phyloP scores from a whole-genome alignment of 305 asterid genomes.

The Solanum hybrid region DNA sequence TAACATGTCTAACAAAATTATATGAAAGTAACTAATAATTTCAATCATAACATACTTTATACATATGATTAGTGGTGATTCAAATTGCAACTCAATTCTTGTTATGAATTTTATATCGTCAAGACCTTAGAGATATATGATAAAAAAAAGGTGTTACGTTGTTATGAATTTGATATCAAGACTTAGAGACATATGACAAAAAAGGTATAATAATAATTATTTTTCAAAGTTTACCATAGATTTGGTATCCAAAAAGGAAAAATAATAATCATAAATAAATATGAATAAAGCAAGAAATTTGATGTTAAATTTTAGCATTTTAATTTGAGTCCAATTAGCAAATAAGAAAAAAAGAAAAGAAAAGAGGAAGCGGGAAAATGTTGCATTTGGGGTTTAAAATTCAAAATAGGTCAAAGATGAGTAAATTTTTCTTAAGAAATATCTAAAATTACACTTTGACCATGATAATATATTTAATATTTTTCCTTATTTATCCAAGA shows the following conservation, averaged over 20 bases:
- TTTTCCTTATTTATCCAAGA: not conserved
- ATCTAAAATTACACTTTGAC: not conserved
- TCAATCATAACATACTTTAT: not conserved
- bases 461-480: no score
- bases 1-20: not conserved
- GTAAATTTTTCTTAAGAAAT: not conserved
- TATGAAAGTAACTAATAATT: not conserved
- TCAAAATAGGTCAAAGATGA: not conserved
- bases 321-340: not conserved
- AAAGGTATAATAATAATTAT: no score
- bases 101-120: not conserved
- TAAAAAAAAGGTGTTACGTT: no score
- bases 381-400: not conserved
- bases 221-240: not conserved
- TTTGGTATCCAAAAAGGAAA: not conserved
- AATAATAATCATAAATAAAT: no score
- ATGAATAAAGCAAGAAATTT: not conserved
- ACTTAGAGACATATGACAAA: not conserved
- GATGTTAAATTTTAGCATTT: not conserved
- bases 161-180: not conserved
- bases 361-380: not conserved
- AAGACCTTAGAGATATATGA: not conserved
- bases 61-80: not conserved
- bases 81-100: not conserved
- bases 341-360: not conserved